Evolutionary conservation across 1,284 basidiomycete species (phyloP).

Genomic region (Fomitopsis betulina): DNA sequence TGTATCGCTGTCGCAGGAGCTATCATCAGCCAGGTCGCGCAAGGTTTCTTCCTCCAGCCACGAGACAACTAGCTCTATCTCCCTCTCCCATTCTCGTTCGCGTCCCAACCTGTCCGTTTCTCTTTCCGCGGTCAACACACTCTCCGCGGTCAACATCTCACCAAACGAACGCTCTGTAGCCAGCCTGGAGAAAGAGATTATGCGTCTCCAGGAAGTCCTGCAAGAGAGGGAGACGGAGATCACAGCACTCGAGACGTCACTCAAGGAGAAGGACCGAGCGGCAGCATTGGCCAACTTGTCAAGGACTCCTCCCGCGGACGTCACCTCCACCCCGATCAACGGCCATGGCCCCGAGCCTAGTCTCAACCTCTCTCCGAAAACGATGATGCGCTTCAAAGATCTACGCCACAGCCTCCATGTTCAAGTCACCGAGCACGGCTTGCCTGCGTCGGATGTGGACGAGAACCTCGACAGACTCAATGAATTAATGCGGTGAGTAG

Average conservation of each 20-base stretch:
- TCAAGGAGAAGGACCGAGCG: constrained; percentile 45
- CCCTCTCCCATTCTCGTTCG: constrained; percentile 37
- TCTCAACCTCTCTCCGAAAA: constrained; percentile 57
- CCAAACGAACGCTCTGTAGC: constrained; percentile 66
- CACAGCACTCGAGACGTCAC: constrained; percentile 62
- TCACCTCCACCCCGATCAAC: constrained; percentile 8
- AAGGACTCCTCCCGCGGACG: constrained; percentile 9
- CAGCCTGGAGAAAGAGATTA: constrained; percentile 89
- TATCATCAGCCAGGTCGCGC: constrained; percentile 85
- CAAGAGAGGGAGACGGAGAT: constrained; percentile 89
- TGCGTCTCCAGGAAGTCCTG: constrained; percentile 85
- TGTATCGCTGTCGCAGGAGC: constrained; percentile 93
- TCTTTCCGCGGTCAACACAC: constrained; percentile 37
- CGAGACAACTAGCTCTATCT: constrained; percentile 53
- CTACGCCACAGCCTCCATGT: constrained; percentile 61
- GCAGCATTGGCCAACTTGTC: constrained; percentile 11
- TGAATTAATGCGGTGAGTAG: constrained; percentile 80
- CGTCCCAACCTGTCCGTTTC: constrained; percentile 64
- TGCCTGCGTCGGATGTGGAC: constrained; percentile 45
- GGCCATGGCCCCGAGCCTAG: constrained; percentile 7
- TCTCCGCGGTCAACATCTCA: constrained; percentile 37
- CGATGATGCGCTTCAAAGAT: constrained; percentile 64
- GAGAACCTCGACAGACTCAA: constrained; percentile 74
- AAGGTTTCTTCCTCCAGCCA: constrained; percentile 73
- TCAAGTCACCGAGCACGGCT: constrained; percentile 27